Evolutionary conservation across 2,329 filamentous ascomycete genomes (phyloP).

Genomic region (Phaeophleospora eucalypticola): DNA sequence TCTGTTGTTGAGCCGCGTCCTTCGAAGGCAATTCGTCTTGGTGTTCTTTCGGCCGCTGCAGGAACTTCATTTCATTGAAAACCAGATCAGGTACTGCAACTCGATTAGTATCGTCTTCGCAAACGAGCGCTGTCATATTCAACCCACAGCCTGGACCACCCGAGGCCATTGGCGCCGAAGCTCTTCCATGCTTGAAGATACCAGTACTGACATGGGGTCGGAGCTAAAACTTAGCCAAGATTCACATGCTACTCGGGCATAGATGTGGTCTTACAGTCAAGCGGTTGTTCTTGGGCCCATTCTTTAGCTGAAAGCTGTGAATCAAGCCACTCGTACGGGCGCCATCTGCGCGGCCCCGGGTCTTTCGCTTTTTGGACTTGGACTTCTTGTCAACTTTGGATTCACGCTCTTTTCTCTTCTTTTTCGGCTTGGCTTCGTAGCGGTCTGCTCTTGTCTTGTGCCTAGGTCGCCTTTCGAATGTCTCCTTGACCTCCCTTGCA

Average conservation of each 20-base stretch:
- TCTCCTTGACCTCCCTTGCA: slow-evolving; percentile 9
- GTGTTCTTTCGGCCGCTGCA: slow-evolving; percentile 36
- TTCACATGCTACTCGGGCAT: neutral
- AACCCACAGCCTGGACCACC: slow-evolving; percentile 38
- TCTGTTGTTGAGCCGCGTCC: slow-evolving; percentile 29
- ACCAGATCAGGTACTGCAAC: slow-evolving; percentile 48
- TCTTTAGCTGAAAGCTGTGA: slow-evolving; percentile 44
- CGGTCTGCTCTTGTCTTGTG: slow-evolving; percentile 45
- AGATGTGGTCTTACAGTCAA: slow-evolving; percentile 40
- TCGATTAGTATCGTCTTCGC: slow-evolving; percentile 10
- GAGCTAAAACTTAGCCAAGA: slow-evolving; percentile 33
- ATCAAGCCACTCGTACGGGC: slow-evolving; percentile 36
- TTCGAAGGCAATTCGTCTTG: slow-evolving; percentile 22
- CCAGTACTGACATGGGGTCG: slow-evolving; percentile 40
- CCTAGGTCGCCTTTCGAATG: slow-evolving; percentile 43
- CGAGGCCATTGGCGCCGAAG: slow-evolving; percentile 43
- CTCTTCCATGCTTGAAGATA: slow-evolving; percentile 47
- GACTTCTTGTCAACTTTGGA: slow-evolving; percentile 14
- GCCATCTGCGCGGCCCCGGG: slow-evolving; percentile 35
- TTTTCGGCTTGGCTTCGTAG: slow-evolving; percentile 39
- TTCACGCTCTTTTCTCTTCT: slow-evolving; percentile 31
- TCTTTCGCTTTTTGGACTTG: slow-evolving; percentile 31
- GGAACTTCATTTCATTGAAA: slow-evolving; percentile 50
- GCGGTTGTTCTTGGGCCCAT: slow-evolving; percentile 40
- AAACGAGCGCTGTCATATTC: neutral